Evolutionary conservation across 176 grass and related monocot genomes (phyloP).

Genomic region (Lolium perenne): DNA sequence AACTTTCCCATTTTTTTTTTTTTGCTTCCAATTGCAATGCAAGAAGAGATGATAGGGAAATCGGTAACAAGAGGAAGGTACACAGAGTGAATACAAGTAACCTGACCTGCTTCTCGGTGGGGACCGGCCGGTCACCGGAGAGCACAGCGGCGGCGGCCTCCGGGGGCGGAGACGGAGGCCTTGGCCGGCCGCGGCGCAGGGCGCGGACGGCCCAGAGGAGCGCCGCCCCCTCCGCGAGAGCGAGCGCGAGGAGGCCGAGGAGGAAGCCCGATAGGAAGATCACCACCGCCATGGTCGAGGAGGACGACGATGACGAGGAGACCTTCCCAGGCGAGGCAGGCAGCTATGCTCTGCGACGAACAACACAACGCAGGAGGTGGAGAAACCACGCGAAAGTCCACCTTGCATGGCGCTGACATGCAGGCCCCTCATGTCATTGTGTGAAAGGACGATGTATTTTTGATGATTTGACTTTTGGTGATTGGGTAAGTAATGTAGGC

Average conservation of each 20-base stretch:
- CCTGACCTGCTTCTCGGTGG: constrained; percentile 15
- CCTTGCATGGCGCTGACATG: too few relatives aligned
- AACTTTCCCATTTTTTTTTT: not conserved
- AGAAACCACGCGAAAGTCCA: too few relatives aligned
- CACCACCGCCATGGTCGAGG: constrained; percentile 35
- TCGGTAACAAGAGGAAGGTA: too few relatives aligned
- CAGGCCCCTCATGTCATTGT: too few relatives aligned
- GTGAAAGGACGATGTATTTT: too few relatives aligned
- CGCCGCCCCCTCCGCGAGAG: constrained; percentile 36
- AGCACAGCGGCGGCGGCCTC: not conserved
- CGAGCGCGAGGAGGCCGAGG: constrained; percentile 43
- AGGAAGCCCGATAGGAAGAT: constrained; percentile 40
- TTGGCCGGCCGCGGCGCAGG: not conserved
- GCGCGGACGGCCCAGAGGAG: constrained; percentile 37
- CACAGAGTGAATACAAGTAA: not conserved
- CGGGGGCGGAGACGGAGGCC: not conserved
- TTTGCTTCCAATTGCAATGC: not conserved
- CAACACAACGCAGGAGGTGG: not conserved
- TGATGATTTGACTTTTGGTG: too few relatives aligned
- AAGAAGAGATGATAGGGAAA: not conserved
- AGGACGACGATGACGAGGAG: not conserved
- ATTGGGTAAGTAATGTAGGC: too few relatives aligned
- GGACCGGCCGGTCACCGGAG: not conserved
- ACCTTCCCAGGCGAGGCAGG: not conserved
- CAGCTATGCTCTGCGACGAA: not conserved